Base-by-base conservation (phyloP, 345 rosid genomes). In the Fremontodendron californicum region DNA sequence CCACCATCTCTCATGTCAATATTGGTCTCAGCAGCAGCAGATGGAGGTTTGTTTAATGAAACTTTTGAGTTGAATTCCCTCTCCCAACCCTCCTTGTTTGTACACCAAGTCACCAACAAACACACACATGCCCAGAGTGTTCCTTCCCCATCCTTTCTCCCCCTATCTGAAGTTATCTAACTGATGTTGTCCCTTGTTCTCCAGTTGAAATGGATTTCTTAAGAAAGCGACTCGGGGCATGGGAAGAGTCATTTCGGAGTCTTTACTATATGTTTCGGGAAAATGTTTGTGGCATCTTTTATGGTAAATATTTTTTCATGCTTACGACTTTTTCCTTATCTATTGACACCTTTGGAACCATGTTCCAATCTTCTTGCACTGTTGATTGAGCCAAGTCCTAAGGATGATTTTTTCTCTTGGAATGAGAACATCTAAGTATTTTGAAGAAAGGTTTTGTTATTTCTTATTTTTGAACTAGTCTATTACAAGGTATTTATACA, bases 231-330 rank as follows among this genome's bases (percentile, higher is more conserved):
- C 90, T 81, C 55, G 68, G 77, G 62, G 88, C 85, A 15, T 96
- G 99, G 99, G 93, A 91, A 86, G 98, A 96, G 42, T 93, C 98
- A 75, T 93, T 94, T 83, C 91, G 89, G 63, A 92, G 89, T 88
- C 92, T 96, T 29, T 96, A 89, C 81, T 92, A 83, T 86, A 85
- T 90, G 92, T 86, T 91, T 75, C 90, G 97, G 80, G 90, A 91
- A 86, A 88, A 86, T 60, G 79, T 75, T 52, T 96, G 97, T 84
- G 80, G 81, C 79, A 73, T 91, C 70, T 96, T 94, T 82, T 96
- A 93, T 79, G 98, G 99, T 96, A 90, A 87, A 19, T 43, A 13
- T 35, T 40, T 55, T 16, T 27, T n/a, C 15, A 10, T 70, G 60
- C 29, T 58, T 58, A 43, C 21, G 42, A 15, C 29, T 64, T 58